These are phyloP conservation scores for Penicillium sp. DNA, from an alignment of 2,329 filamentous ascomycete genomes.

Conservation along the genomic window DNA sequence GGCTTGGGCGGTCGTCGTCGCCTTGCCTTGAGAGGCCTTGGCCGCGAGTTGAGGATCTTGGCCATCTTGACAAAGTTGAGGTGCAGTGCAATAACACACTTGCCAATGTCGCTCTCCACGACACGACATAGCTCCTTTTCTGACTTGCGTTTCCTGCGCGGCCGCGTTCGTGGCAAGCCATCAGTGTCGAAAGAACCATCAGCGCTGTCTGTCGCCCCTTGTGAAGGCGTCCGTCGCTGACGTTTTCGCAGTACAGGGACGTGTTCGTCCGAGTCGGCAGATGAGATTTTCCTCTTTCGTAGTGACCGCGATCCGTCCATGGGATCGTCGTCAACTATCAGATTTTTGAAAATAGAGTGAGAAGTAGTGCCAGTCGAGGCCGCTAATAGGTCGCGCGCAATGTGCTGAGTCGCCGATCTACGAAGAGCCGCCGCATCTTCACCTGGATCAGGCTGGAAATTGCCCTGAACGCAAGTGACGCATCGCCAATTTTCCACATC, in stretches of 20 bases:
- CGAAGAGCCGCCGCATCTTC: constrained; percentile 32
- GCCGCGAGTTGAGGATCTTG: constrained; percentile 56
- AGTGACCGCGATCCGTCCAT: constrained; percentile 73
- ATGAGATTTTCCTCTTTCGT: constrained; percentile 80
- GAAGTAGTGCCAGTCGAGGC: constrained; percentile 64
- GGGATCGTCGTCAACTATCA: constrained; percentile 67
- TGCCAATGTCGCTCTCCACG: constrained; percentile 39
- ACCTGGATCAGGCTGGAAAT: constrained; percentile 30
- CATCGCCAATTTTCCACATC: constrained; percentile 61
- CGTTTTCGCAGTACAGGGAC: constrained; percentile 48
- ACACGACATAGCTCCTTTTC: constrained; percentile 39
- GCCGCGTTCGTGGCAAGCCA: constrained; percentile 46
- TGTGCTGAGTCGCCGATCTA: constrained; percentile 57
- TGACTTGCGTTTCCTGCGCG: constrained; percentile 50
- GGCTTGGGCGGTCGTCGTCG: constrained; percentile 45
- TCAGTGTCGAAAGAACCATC: constrained; percentile 19
- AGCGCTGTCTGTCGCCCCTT: constrained; percentile 16
- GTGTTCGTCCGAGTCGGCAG: constrained; percentile 54
- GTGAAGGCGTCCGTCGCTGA: constrained; percentile 30
- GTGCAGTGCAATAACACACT: constrained; percentile 57
- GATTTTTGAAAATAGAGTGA: constrained; percentile 72
- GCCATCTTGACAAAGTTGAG: constrained; percentile 57
- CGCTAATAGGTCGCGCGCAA: constrained; percentile 69
- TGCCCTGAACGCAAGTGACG: constrained; percentile 49
- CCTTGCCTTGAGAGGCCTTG: constrained; percentile 49